phyloP scores from a whole-genome alignment of 164 flowering plant genomes.

The Magnolia changhungtana region DNA sequence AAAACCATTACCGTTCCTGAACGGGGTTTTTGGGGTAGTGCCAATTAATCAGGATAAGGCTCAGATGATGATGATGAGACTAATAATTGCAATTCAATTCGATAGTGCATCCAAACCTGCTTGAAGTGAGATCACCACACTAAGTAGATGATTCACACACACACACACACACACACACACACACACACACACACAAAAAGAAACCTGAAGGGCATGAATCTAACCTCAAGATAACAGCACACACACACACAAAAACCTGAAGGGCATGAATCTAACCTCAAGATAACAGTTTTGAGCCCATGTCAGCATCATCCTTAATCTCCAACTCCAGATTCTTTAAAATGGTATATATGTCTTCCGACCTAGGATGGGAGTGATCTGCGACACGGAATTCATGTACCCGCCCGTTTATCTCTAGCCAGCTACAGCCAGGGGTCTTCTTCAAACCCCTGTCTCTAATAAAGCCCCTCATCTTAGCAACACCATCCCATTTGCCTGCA shows the following conservation, averaged over 20 bases:
- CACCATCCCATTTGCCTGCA: slow-evolving; percentile 60
- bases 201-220: not conserved
- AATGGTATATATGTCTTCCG: slow-evolving; percentile 34
- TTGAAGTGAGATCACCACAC: too few relatives aligned
- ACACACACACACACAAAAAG: too few relatives aligned
- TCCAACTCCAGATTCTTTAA: slow-evolving; percentile 35
- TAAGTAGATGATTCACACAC: too few relatives aligned
- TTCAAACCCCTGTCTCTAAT: slow-evolving; percentile 48
- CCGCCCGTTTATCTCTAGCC: slow-evolving; percentile 51
- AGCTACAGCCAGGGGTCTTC: slow-evolving; percentile 57
- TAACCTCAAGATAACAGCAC: not conserved
- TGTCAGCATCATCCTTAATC: slow-evolving; percentile 20
- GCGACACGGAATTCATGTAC: slow-evolving; percentile 56
- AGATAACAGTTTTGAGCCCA: slow-evolving; percentile 3
- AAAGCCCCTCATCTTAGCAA: slow-evolving; percentile 44
- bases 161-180: too few relatives aligned
- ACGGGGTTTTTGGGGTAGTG: too few relatives aligned
- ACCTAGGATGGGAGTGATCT: slow-evolving; percentile 46
- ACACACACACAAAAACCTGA: too few relatives aligned
- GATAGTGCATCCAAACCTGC: too few relatives aligned
- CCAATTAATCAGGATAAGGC: too few relatives aligned
- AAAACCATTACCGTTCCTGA: too few relatives aligned
- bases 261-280: not conserved
- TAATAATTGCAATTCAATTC: too few relatives aligned
- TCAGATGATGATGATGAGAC: too few relatives aligned